These are phyloP conservation scores for Periconia sp. DNA, from an alignment of 2,329 filamentous ascomycete genomes.

Conservation along the genomic window DNA sequence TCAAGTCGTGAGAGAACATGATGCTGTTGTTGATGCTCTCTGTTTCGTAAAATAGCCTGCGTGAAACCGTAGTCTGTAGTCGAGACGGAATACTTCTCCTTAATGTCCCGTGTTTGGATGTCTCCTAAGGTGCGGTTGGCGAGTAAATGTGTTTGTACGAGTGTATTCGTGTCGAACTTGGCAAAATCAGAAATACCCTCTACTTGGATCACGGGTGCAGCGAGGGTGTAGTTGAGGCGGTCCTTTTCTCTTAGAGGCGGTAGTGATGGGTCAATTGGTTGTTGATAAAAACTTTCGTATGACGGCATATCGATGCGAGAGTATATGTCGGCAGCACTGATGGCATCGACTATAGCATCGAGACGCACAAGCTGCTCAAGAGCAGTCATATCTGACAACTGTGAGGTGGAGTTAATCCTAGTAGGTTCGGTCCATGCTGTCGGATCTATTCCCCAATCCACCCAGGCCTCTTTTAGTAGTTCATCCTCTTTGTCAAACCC, in stretches of 20 bases:
- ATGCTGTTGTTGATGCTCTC: conserved; percentile 18
- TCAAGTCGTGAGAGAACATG: conserved; percentile 40
- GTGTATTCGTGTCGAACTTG: conserved; percentile 42
- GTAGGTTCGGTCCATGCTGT: conserved; percentile 57
- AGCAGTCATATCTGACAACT: neutral
- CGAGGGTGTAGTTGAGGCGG: conserved; percentile 62
- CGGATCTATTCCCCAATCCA: conserved; percentile 70
- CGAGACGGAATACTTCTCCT: conserved; percentile 1
- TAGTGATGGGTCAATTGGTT: conserved; percentile 67
- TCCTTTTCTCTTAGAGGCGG: conserved; percentile 63
- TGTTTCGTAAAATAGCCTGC: conserved; percentile 39
- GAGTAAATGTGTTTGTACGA: conserved; percentile 33
- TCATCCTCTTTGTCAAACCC: conserved; percentile 64
- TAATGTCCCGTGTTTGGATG: conserved; percentile 1
- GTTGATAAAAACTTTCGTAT: conserved; percentile 38
- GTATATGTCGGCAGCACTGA: conserved; percentile 72
- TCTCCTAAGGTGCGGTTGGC: conserved; percentile 20
- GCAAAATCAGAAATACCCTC: conserved; percentile 55
- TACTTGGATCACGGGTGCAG: conserved; percentile 60
- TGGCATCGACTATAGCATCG: conserved; percentile 61
- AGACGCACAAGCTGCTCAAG: conserved; percentile 53
- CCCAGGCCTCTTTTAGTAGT: conserved; percentile 68
- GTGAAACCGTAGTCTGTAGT: conserved; percentile 24
- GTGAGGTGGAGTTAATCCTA: conserved; percentile 52
- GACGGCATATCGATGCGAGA: conserved; percentile 57